phyloP scores from a whole-genome alignment of 2,329 filamentous ascomycete genomes.

The Trichophaea hybrida region DNA sequence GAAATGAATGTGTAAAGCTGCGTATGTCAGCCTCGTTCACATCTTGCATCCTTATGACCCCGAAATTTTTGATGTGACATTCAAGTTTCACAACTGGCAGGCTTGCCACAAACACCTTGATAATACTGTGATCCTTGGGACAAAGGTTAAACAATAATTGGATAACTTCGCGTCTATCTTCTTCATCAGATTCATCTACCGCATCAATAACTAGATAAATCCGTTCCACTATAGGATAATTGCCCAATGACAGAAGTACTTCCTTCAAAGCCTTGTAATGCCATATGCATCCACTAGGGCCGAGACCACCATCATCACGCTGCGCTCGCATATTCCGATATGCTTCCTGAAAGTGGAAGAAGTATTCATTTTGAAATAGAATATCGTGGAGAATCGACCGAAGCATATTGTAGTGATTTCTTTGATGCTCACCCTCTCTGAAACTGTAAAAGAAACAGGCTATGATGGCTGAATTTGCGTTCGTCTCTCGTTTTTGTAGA shows the following conservation, averaged over 20 bases:
- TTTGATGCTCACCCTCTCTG: background rate
- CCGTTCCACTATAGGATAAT: background rate
- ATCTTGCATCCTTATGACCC: background rate
- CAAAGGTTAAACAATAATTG: background rate
- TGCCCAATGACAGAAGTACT: background rate
- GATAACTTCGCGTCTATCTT: background rate
- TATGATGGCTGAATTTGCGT: background rate
- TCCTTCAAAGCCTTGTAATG: background rate
- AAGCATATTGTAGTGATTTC: slow-evolving; percentile 1
- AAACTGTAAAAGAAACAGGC: slow-evolving; percentile 3
- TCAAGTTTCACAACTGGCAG: background rate
- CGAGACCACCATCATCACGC: too few species aligned
- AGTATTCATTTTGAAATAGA: background rate
- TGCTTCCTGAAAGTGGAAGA: background rate
- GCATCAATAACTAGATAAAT: slow-evolving; percentile 5
- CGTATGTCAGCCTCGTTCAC: background rate
- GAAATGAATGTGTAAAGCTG: background rate
- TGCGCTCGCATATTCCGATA: too few species aligned
- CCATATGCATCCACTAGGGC: too few species aligned
- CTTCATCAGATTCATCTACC: background rate
- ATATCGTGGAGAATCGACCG: background rate
- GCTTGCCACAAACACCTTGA: slow-evolving; percentile 3
- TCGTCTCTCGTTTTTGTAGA: background rate
- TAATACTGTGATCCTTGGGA: background rate
- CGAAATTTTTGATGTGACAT: background rate